Conservation (phyloP, 768 basidiomycete genomes). For the Tricholoma furcatifolium region DNA sequence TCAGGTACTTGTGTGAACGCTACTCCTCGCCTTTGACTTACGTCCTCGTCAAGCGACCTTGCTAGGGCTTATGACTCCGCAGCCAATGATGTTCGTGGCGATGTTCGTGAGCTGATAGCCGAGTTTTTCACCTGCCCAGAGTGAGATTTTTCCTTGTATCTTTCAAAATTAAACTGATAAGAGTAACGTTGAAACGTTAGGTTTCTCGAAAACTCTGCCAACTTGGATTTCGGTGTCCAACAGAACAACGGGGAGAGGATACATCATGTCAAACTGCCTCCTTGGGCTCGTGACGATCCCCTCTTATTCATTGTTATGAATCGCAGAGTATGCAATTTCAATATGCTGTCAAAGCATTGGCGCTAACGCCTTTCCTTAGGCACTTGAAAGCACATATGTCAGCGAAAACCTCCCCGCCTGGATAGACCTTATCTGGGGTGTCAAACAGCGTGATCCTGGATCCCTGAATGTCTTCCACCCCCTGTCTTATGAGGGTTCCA, state of each 20-base stretch:
- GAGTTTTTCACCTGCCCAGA: constrained; percentile 87
- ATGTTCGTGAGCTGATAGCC: constrained; percentile 91
- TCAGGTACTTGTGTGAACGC: constrained; percentile 46
- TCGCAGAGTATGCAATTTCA: constrained; percentile 49
- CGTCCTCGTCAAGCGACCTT: constrained; percentile 52
- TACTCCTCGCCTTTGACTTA: neutral
- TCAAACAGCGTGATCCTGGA: constrained; percentile 74
- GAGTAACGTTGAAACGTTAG: constrained; percentile 33
- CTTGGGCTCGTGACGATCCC: constrained; percentile 86
- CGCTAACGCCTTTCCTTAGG: constrained; percentile 38
- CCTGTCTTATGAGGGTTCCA: constrained; percentile 88
- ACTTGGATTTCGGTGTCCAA: constrained; percentile 76
- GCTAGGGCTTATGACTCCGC: constrained; percentile 84
- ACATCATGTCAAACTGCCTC: constrained; percentile 84
- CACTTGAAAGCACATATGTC: constrained; percentile 84
- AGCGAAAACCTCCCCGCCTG: constrained; percentile 82
- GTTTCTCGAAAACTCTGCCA: constrained; percentile 78
- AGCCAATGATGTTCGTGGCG: constrained; percentile 81
- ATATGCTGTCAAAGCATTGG: neutral
- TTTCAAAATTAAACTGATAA: neutral
- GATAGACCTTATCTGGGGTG: constrained; percentile 96
- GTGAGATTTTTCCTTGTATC: constrained; percentile 34
- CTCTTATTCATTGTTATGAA: constrained; percentile 79
- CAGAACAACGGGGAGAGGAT: constrained; percentile 77
- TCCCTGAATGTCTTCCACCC: constrained; percentile 90